Percentiles rank a stretch among this genome's conserved stretches.
These are phyloP conservation scores for Boechera divaricarpa DNA, from an alignment of 345 rosid genomes.

Conservation along the genomic window DNA sequence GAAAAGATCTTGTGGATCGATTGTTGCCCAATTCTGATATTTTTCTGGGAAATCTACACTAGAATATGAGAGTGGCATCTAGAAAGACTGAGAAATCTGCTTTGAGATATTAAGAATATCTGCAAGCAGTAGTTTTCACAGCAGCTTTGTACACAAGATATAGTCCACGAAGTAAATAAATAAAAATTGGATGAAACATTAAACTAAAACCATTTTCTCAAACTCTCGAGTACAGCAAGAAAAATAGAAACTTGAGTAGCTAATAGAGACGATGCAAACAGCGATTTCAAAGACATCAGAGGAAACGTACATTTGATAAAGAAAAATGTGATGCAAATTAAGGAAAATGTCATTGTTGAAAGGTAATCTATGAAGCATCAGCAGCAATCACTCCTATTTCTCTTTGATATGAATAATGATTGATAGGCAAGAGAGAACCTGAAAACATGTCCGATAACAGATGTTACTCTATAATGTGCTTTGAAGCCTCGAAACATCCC, in stretches of 20 bases:
- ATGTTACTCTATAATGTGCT: conserved; percentile 73
- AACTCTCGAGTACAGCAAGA: neutral
- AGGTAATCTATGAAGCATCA: conserved; percentile 4
- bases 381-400: neutral
- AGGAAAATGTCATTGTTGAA: neutral
- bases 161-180: neutral
- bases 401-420: neutral
- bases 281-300: neutral
- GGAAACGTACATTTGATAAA: neutral
- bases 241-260: neutral
- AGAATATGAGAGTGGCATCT: conserved; percentile 46
- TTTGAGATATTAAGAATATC: conserved; percentile 7
- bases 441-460: conserved; percentile 95
- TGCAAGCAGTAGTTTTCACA: neutral
- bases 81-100: conserved; percentile 25
- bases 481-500: conserved; percentile 67
- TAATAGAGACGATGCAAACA: neutral
- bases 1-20: conserved; percentile 83
- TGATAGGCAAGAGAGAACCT: conserved; percentile 55
- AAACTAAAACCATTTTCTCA: neutral
- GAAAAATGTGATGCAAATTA: neutral
- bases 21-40: conserved; percentile 73
- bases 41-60: conserved; percentile 92
- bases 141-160: neutral
- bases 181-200: neutral